Base-by-base conservation (phyloP, 2,329 filamentous ascomycete genomes). In the Tolypocladium guangdongense region DNA sequence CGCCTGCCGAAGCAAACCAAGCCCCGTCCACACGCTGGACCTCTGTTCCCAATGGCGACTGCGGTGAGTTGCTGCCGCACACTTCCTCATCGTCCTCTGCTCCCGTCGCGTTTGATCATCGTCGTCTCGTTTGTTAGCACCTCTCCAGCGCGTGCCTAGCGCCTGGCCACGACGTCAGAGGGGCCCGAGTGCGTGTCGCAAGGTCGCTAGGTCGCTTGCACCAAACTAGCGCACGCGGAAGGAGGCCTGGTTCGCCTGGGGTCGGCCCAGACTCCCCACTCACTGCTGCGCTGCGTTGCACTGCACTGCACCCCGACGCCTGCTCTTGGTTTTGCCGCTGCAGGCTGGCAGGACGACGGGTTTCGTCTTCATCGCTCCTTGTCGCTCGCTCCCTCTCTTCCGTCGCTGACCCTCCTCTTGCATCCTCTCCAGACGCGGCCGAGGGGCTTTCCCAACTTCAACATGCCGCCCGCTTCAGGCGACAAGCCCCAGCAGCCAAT, bases 381-480 rank as follows among this genome's bases (percentile, higher is more conserved):
- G 24, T 52, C 49, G 33, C 47, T 54, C n/a, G 39, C 37, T 14
- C 35, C 38, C 12, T 14, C 27, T 24, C 27, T 12, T 49, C 48
- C 37, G 32, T 55, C 49, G 55, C 62, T 66, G 52, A 66, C 55
- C 46, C 39, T 47, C 54, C 38, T 53, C 51, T 49, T 22, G 22
- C 49, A 24, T 50, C 52, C 30, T 49, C 41, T 55, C 22, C 37
- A 74, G 71, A 59, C 66, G 56, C 67, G 68, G 59, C 60, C 66
- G 55, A 70, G 67, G 63, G 67, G 65, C 55, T 73, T 73, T 57
- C 60, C 68, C 47, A 68, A 64, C 59, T 67, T 70, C 62, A 63
- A 59, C 66, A 70, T 70, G 68, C 60, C 67, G 52, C 55, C 66
- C 49, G 60, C 60, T 53, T 61, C 66, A 39, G 62, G 56, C 62